Evolutionary conservation across 345 rosid species (phyloP).

Genomic region (Arabidopsis arenosa): DNA sequence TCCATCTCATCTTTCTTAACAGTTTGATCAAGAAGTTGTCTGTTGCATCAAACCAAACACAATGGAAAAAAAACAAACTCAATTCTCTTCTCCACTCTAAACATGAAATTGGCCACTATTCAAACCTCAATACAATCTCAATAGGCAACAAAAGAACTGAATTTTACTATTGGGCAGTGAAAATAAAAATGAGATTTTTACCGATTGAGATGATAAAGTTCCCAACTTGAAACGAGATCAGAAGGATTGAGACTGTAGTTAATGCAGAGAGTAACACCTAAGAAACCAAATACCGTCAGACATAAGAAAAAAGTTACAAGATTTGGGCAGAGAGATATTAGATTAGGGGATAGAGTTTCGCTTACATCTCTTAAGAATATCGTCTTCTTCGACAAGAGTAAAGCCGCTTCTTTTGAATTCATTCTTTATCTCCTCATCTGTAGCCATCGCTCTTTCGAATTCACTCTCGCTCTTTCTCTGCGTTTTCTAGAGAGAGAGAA

Average conservation of each 20-base stretch:
- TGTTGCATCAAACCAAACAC: conserved; percentile 42
- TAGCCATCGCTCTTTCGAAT: conserved; percentile 41
- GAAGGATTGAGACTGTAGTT: conserved; percentile 75
- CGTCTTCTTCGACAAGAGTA: conserved; percentile 62
- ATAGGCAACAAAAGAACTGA: not conserved
- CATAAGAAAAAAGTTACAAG: not conserved
- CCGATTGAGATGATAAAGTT: conserved; percentile 86
- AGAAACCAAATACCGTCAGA: conserved; percentile 4
- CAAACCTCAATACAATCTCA: not conserved
- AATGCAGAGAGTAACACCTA: conserved; percentile 80
- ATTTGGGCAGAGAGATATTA: not conserved
- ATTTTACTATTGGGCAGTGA: not conserved
- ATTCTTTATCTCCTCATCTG: conserved; percentile 74
- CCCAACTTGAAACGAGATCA: conserved; percentile 93
- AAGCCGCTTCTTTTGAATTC: conserved; percentile 74
- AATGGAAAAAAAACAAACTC: not conserved
- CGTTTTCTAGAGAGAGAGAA: conserved; percentile 48
- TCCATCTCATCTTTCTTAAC: conserved; percentile 79
- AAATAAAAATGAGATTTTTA: conserved; percentile 36
- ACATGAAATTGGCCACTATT: conserved; percentile 5
- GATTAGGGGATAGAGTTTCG: conserved; percentile 6
- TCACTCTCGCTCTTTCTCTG: conserved; percentile 35
- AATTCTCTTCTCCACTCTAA: not conserved
- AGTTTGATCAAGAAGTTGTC: conserved; percentile 62
- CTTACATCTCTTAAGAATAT: conserved; percentile 73